Percentiles rank a stretch among this genome's conserved stretches.
Conservation (phyloP, 169 alveolate species). For the Cryptosporidium viatorum region DNA sequence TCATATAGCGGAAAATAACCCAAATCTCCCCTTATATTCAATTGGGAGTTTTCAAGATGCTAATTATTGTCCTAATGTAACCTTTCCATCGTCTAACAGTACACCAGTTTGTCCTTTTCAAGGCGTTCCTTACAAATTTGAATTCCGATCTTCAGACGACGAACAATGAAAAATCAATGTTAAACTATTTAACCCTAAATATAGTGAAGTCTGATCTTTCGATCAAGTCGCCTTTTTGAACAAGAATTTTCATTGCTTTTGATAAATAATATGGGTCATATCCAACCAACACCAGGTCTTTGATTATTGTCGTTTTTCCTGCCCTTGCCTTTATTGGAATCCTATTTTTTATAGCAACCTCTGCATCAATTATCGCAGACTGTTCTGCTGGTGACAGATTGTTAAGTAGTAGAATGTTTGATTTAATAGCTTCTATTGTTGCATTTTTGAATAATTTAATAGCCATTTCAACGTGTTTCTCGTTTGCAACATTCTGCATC, state of each 20-base stretch:
- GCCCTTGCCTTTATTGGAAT: constrained; percentile 63
- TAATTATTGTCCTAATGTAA: not conserved
- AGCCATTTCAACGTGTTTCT: constrained; percentile 90
- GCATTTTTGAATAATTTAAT: constrained; percentile 89
- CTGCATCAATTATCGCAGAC: constrained; percentile 71
- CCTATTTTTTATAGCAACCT: constrained; percentile 70
- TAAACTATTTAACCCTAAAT: constrained; percentile 13
- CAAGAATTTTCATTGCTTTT: constrained; percentile 55
- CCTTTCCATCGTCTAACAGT: not conserved
- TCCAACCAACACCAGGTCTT: constrained; percentile 55
- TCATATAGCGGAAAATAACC: not conserved
- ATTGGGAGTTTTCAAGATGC: constrained; percentile 19
- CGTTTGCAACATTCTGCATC: constrained; percentile 87
- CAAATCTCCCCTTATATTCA: not conserved
- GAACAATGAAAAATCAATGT: not conserved
- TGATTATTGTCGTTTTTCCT: constrained; percentile 39
- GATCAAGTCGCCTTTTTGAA: constrained; percentile 52
- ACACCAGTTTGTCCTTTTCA: constrained; percentile 26
- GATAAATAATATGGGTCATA: constrained; percentile 63
- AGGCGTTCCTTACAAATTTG: constrained; percentile 45
- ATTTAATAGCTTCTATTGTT: constrained; percentile 89
- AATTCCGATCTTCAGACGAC: constrained; percentile 38
- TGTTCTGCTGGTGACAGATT: constrained; percentile 86
- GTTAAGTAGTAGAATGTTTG: constrained; percentile 83
- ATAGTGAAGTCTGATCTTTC: constrained; percentile 67